These are phyloP conservation scores for Dryas integrifolia DNA, from an alignment of 331 rosid species.

Conservation along the genomic window DNA sequence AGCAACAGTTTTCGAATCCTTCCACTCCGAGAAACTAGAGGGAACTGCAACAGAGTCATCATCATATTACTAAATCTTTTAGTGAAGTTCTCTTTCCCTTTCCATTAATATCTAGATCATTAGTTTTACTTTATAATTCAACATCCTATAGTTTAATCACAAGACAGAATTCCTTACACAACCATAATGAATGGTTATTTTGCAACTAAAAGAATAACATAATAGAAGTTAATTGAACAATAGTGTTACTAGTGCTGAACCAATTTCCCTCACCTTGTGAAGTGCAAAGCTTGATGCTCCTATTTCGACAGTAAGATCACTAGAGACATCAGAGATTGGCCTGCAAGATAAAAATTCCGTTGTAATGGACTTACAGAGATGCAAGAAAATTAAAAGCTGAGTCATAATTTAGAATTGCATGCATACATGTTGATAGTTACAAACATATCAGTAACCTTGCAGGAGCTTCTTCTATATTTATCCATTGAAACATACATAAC, in stretches of 20 bases:
- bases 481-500: conserved; percentile 6
- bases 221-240: not conserved
- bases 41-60: conserved; percentile 55
- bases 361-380: conserved; percentile 31
- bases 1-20: conserved; percentile 65
- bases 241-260: not conserved
- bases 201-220: not conserved
- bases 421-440: conserved; percentile 43
- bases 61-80: conserved; percentile 2
- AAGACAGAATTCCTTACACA: not conserved
- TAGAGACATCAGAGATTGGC: conserved; percentile 95
- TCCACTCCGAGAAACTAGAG: conserved; percentile 84
- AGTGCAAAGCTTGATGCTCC: conserved; percentile 83
- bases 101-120: not conserved
- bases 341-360: conserved; percentile 44
- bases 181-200: conserved; percentile 1
- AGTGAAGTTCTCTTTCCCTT: conserved; percentile 8
- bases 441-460: conserved; percentile 36
- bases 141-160: not conserved
- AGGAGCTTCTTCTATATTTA: conserved; percentile 30
- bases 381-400: conserved; percentile 23
- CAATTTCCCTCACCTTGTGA: conserved; percentile 64
- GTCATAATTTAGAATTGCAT: conserved; percentile 1
- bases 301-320: conserved; percentile 81
- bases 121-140: not conserved